Conservation (phyloP, 1,284 basidiomycete species). For the Rhodotorula sp. region DNA sequence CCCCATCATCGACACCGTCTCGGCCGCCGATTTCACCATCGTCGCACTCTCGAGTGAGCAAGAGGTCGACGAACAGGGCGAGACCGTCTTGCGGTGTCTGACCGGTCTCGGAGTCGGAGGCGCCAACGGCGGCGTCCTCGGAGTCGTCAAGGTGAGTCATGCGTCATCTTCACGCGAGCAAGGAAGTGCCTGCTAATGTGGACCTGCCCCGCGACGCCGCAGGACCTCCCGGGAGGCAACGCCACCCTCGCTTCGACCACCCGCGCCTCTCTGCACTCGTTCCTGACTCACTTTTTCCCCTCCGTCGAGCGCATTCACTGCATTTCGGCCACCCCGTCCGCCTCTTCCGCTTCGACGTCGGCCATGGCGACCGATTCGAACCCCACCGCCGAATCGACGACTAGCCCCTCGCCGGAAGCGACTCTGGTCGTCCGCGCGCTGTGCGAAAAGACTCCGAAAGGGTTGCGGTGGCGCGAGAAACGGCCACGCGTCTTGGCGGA, state of each 20-base stretch:
- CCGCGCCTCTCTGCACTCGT: conserved; percentile 82
- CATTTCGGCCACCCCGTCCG: conserved; percentile 55
- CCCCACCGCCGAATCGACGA: background rate
- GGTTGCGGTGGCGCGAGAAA: conserved; percentile 77
- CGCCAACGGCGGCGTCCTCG: conserved; percentile 70
- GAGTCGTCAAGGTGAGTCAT: conserved; percentile 63
- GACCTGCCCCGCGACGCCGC: no score
- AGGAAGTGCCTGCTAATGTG: no score
- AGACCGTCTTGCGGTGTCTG: conserved; percentile 81
- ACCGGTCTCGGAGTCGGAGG: conserved; percentile 47
- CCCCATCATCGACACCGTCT: conserved; percentile 77
- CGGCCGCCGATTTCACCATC: conserved; percentile 87
- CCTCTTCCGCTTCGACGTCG: conserved; percentile 52
- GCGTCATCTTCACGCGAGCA: no score
- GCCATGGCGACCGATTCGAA: conserved; percentile 41
- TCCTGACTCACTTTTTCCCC: conserved; percentile 92
- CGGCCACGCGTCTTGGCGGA: conserved; percentile 79
- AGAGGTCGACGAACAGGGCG: conserved; percentile 83
- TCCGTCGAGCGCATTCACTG: conserved; percentile 61
- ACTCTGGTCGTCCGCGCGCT: conserved; percentile 69
- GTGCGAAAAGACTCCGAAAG: conserved; percentile 66
- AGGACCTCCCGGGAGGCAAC: conserved; percentile 57
- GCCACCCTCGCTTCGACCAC: conserved; percentile 53
- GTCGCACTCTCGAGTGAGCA: conserved; percentile 74
- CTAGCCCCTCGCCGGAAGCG: conserved; percentile 57